Evolutionary conservation across 495 filamentous ascomycete genomes (phyloP).

Genomic region (Tuber magnatum): DNA sequence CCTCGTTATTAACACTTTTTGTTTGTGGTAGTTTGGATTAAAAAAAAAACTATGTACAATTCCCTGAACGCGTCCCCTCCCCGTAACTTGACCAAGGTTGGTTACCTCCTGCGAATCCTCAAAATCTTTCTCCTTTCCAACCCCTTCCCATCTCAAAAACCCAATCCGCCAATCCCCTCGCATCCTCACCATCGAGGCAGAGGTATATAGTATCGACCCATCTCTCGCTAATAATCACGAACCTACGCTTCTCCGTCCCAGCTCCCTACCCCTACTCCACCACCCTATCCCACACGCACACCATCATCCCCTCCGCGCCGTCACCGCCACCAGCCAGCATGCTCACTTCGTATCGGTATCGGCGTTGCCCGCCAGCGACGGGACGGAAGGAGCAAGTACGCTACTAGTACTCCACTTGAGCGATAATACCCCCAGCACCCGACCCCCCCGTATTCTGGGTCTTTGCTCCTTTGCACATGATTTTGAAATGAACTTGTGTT

Average conservation of each 20-base stretch:
- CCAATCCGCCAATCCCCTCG: not conserved
- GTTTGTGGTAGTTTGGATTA: not conserved
- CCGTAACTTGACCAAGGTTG: not conserved
- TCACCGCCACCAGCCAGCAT: too few species aligned
- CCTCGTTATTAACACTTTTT: slow-evolving; percentile 1
- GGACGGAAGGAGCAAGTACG: too few species aligned
- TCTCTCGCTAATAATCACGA: not conserved
- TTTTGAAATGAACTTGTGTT: not conserved
- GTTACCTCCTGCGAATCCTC: not conserved
- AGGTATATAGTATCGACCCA: not conserved
- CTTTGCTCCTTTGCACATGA: too few species aligned
- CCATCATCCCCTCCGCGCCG: not conserved
- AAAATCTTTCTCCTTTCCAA: not conserved
- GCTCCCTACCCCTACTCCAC: not conserved
- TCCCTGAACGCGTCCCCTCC: not conserved
- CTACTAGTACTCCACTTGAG: not conserved
- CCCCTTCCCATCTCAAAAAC: not conserved
- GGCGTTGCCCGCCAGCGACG: too few species aligned
- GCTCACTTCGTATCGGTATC: not conserved
- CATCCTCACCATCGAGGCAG: not conserved
- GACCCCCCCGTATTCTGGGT: too few species aligned
- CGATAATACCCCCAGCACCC: not conserved
- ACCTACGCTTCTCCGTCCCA: not conserved
- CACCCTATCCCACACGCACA: too few species aligned
- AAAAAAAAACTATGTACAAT: not conserved